Evolutionary conservation across 352 stramenopile species (phyloP).

Genomic region (Albugo candida): DNA sequence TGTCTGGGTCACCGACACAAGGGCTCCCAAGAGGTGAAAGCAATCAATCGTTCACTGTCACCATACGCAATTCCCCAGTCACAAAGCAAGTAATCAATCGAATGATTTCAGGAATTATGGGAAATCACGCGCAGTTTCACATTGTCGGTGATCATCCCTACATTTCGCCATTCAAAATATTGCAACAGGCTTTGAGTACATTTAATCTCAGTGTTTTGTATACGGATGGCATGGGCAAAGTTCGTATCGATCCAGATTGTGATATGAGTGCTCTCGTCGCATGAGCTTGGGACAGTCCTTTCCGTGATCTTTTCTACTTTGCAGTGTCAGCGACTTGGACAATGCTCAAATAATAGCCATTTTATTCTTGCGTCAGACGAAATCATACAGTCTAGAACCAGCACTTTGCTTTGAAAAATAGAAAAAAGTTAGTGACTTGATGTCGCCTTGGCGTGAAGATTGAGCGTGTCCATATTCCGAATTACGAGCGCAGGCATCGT

Average conservation of each 20-base stretch:
- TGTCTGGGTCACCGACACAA: slow-evolving; percentile 20
- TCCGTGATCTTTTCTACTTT: too few relatives aligned
- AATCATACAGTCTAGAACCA: too few relatives aligned
- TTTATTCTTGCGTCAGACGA: too few relatives aligned
- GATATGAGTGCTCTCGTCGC: too few relatives aligned
- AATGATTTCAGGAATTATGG: slow-evolving; percentile 23
- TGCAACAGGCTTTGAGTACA: slow-evolving; percentile 18
- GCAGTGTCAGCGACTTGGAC: too few relatives aligned
- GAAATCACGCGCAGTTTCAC: slow-evolving; percentile 23
- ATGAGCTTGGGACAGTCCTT: too few relatives aligned
- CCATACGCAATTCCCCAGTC: slow-evolving; percentile 14
- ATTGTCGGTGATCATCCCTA: slow-evolving; percentile 29
- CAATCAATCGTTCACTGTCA: slow-evolving; percentile 26
- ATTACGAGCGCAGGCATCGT: too few relatives aligned
- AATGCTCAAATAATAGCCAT: too few relatives aligned
- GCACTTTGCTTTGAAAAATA: too few relatives aligned
- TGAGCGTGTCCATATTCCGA: too few relatives aligned
- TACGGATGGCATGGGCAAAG: slow-evolving; percentile 22
- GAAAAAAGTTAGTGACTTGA: too few relatives aligned
- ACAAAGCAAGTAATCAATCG: slow-evolving; percentile 10
- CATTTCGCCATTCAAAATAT: slow-evolving; percentile 19
- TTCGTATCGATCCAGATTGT: slow-evolving; percentile 10
- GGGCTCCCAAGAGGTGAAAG: slow-evolving; percentile 24
- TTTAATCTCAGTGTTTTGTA: slow-evolving; percentile 47
- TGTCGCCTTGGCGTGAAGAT: too few relatives aligned